Evolutionary conservation across 768 basidiomycete species (phyloP).

Genomic region (Rhizopogon roseolus): DNA sequence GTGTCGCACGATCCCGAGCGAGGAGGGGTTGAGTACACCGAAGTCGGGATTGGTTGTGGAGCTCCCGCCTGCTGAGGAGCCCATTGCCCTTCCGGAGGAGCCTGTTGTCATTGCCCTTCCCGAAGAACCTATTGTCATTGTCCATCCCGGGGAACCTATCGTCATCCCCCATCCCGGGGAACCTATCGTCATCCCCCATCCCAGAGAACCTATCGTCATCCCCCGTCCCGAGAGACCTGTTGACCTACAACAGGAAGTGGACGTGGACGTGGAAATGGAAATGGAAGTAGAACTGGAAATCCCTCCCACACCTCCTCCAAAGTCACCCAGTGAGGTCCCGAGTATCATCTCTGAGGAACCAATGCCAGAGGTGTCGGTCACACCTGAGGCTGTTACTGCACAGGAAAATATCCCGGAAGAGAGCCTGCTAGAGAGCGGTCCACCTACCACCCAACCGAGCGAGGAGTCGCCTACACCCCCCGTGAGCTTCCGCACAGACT

Average conservation of each 20-base stretch:
- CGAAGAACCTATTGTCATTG: neutral
- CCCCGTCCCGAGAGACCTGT: neutral
- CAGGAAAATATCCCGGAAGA: neutral
- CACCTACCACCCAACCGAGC: neutral
- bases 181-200: neutral
- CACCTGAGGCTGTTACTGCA: slow-evolving; percentile 12
- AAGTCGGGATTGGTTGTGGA: slow-evolving; percentile 34
- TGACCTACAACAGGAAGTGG: neutral
- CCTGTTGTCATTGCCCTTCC: no score
- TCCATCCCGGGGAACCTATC: neutral
- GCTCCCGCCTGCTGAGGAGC: slow-evolving; percentile 9
- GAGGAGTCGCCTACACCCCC: neutral
- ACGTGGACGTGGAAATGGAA: neutral
- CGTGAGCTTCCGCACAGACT: neutral
- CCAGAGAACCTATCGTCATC: neutral
- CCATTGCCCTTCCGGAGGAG: neutral
- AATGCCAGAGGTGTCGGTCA: slow-evolving; percentile 11
- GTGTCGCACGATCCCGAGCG: slow-evolving; percentile 33
- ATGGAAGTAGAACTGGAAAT: slow-evolving; percentile 1
- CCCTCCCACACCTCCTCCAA: slow-evolving; percentile 21
- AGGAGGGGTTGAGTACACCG: slow-evolving; percentile 21
- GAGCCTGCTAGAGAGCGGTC: neutral
- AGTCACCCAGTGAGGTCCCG: slow-evolving; percentile 20
- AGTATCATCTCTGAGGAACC: slow-evolving; percentile 24
- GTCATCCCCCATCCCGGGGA: neutral